A percentile compares a stretch with the other conserved stretches of the same genome.
Conservation (phyloP, 129 eudicot species). For the Dittrichia graveolens region DNA sequence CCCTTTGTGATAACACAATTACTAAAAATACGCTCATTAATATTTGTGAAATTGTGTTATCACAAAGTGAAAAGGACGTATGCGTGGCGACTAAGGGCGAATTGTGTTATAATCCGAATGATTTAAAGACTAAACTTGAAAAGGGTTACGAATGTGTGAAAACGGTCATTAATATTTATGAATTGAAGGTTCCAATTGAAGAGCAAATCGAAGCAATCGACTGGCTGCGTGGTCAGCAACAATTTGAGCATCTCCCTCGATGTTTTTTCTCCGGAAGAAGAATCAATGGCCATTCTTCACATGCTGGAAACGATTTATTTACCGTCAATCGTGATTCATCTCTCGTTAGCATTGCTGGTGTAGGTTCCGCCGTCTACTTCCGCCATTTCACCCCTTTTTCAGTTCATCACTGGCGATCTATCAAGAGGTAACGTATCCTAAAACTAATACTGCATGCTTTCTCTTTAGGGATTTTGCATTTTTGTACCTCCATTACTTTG, state of each 20-base stretch:
- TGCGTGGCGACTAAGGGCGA: too few species aligned
- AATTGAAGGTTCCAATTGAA: constrained; percentile 70
- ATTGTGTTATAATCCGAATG: too few species aligned
- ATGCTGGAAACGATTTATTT: constrained; percentile 32
- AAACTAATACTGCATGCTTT: background rate
- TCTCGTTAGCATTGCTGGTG: constrained; percentile 69
- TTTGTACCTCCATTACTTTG: background rate
- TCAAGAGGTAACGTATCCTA: constrained; percentile 56
- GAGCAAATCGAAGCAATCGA: constrained; percentile 78
- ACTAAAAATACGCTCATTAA: too few species aligned
- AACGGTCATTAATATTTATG: too few species aligned
- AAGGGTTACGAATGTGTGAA: too few species aligned
- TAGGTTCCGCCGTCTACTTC: constrained; percentile 91
- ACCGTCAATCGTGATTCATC: constrained; percentile 12
- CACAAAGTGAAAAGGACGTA: too few species aligned
- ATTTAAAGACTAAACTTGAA: too few species aligned
- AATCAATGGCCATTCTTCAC: constrained; percentile 21
- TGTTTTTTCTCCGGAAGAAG: constrained; percentile 82
- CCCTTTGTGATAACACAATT: too few species aligned
- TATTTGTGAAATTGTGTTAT: too few species aligned
- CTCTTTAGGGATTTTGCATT: background rate
- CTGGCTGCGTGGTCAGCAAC: constrained; percentile 78
- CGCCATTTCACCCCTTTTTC: constrained; percentile 72
- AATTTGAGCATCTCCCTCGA: constrained; percentile 59
- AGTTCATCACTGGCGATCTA: constrained; percentile 77